phyloP scores from a whole-genome alignment of 306 rosid genomes.

The Dryas octopetala region DNA sequence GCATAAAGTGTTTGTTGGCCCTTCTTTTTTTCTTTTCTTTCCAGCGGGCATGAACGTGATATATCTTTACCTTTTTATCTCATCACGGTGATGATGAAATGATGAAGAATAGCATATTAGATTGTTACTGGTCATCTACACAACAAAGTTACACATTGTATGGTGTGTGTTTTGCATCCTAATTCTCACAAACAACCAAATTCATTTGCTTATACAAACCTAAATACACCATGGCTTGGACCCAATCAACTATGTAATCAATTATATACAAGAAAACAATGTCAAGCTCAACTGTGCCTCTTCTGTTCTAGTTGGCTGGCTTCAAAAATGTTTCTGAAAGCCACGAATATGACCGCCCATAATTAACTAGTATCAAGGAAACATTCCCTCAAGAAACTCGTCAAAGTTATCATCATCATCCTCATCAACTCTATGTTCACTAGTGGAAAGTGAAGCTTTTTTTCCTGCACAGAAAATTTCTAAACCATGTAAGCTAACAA shows the following conservation, averaged over 20 bases:
- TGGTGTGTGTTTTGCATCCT: too few relatives aligned
- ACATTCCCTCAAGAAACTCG: conserved; percentile 87
- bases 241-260: neutral
- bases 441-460: conserved; percentile 43
- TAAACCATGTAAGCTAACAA: conserved; percentile 14
- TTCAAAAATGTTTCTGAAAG: too few relatives aligned
- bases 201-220: neutral
- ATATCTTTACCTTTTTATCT: too few relatives aligned
- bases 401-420: conserved; percentile 58
- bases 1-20: too few relatives aligned
- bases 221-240: neutral
- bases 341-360: neutral
- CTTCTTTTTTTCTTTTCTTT: too few relatives aligned
- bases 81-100: too few relatives aligned
- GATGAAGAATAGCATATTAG: too few relatives aligned
- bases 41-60: too few relatives aligned
- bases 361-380: conserved; percentile 48
- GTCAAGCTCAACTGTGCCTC: neutral
- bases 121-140: too few relatives aligned
- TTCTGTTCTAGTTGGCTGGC: too few relatives aligned
- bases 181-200: too few relatives aligned
- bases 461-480: conserved; percentile 50
- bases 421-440: conserved; percentile 44
- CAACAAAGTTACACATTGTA: too few relatives aligned
- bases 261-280: neutral